Conservation (phyloP, 1,284 basidiomycete genomes). For the Sparassis latifolia region DNA sequence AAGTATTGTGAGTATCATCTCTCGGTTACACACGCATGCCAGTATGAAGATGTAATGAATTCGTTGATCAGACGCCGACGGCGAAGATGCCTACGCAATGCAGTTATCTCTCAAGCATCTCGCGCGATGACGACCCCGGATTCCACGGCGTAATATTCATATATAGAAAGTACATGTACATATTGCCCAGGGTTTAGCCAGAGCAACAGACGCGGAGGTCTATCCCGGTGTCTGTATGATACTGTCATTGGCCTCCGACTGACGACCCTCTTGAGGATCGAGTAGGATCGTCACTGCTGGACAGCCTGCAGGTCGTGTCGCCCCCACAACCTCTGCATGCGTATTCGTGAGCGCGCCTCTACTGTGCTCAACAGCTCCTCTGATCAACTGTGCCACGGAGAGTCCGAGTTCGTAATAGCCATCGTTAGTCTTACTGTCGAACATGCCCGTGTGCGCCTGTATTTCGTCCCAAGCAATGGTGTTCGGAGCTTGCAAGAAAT, state of each 20-base stretch:
- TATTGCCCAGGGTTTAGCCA: too few relatives aligned
- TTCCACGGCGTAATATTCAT: not conserved
- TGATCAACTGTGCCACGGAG: conserved; percentile 51
- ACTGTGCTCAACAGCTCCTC: conserved; percentile 39
- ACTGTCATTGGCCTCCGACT: too few relatives aligned
- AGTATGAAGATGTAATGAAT: conserved; percentile 1
- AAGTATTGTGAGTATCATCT: conserved; percentile 67
- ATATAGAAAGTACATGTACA: too few relatives aligned
- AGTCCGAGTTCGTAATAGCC: conserved; percentile 86
- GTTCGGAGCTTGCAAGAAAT: conserved; percentile 64
- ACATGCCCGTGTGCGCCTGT: conserved; percentile 87
- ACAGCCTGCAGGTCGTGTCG: too few relatives aligned
- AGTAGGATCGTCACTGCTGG: too few relatives aligned
- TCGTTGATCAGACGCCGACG: conserved; percentile 63
- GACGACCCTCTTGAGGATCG: too few relatives aligned
- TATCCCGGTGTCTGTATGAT: too few relatives aligned
- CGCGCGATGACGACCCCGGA: conserved; percentile 7
- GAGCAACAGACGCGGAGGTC: too few relatives aligned
- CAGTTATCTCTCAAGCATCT: conserved; percentile 49
- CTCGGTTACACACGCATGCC: not conserved
- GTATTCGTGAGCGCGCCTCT: not conserved
- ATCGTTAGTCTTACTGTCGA: conserved; percentile 77
- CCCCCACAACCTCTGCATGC: too few relatives aligned
- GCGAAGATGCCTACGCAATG: conserved; percentile 92
- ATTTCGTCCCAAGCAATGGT: conserved; percentile 72